These are phyloP conservation scores for Solanum rostratum DNA, from an alignment of 257 asterid genomes.

Conservation along the genomic window DNA sequence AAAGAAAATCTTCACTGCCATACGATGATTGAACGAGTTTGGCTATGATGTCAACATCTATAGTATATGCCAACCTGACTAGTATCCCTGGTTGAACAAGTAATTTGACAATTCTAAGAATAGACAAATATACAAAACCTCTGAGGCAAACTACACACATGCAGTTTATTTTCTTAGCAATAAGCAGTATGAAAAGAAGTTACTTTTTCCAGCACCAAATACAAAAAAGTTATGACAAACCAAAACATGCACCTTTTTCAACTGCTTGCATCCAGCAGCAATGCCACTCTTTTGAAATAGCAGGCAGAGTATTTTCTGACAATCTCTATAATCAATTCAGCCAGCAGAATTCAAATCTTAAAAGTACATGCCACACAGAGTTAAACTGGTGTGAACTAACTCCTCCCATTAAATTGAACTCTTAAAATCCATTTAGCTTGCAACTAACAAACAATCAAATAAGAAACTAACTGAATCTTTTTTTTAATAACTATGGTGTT, in stretches of 20 bases:
- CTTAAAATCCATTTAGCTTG: not conserved
- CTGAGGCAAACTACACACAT: not conserved
- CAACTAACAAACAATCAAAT: not conserved
- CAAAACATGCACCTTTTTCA: not conserved
- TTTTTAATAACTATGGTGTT: not conserved
- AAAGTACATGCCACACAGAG: not conserved
- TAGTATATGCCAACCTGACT: slow-evolving; percentile 13
- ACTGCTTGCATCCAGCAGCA: not conserved
- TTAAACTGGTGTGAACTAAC: not conserved
- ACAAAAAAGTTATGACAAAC: not conserved
- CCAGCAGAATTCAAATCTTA: not conserved
- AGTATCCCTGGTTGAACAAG: slow-evolving; percentile 14
- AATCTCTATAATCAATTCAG: not conserved
- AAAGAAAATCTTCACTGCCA: slow-evolving; percentile 18
- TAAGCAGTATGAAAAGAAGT: not conserved
- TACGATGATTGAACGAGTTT: not conserved
- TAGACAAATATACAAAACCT: not conserved
- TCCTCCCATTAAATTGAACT: not conserved
- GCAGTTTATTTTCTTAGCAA: not conserved
- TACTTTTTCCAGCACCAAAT: not conserved
- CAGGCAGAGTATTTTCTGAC: not conserved
- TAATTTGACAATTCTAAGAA: not conserved
- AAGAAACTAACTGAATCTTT: not conserved
- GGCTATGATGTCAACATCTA: not conserved
- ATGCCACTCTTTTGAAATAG: not conserved